Conservation (phyloP, 208 protist species). For the Acanthamoeba triangularis region DNA sequence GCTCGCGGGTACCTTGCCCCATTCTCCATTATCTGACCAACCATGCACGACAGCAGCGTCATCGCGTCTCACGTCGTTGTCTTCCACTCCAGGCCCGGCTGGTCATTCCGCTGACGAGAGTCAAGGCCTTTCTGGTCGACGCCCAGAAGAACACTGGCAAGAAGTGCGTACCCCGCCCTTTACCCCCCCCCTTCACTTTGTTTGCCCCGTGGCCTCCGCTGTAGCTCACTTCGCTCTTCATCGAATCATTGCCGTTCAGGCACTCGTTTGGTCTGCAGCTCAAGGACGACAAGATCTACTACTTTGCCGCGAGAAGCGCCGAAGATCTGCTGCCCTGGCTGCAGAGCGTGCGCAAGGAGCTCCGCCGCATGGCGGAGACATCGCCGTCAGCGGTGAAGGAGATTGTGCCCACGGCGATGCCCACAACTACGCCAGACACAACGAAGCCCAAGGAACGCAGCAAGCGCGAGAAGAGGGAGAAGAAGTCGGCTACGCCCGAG, state of each 20-base stretch:
- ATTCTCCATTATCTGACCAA: background rate
- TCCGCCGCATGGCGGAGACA: background rate
- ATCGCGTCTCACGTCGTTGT: too few species aligned
- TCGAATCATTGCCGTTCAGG: background rate
- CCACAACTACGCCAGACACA: background rate
- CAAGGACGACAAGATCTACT: constrained; percentile 14
- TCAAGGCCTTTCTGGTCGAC: constrained; percentile 23
- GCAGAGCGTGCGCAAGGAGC: constrained; percentile 37
- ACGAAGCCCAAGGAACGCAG: background rate
- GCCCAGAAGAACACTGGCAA: constrained; percentile 34
- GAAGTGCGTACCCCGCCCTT: background rate
- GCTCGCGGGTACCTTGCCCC: background rate
- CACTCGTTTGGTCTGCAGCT: constrained; percentile 39
- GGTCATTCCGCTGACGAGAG: constrained; percentile 21
- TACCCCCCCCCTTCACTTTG: background rate
- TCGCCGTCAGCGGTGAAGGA: background rate
- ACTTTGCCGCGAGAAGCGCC: background rate
- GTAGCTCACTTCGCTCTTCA: background rate
- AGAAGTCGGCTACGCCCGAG: background rate
- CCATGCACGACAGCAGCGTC: background rate
- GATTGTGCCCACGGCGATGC: background rate
- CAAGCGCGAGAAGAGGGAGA: background rate
- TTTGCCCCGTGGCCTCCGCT: background rate
- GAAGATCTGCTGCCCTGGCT: constrained; percentile 18
- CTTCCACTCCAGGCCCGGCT: background rate